These are phyloP conservation scores for Neofusicoccum sp. DNA, from an alignment of 2,329 filamentous ascomycete species.

Conservation along the genomic window DNA sequence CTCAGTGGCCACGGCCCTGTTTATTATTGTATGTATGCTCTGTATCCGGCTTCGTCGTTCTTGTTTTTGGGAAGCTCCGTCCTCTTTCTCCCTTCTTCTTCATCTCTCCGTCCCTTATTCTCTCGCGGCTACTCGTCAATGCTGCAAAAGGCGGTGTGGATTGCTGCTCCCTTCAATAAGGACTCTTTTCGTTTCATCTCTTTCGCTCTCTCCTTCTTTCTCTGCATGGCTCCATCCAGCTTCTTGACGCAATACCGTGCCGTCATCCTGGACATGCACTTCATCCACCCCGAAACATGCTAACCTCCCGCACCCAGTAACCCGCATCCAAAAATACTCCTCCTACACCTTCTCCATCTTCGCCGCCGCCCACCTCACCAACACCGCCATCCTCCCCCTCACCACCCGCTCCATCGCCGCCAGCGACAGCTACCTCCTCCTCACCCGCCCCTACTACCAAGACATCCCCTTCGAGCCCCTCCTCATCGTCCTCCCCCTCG, in stretches of 20 bases:
- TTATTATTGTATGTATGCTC: slow-evolving; percentile 67
- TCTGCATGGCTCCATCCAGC: no score
- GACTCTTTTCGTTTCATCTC: no score
- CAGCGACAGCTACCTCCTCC: slow-evolving; percentile 83
- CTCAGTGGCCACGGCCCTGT: slow-evolving; percentile 72
- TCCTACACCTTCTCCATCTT: slow-evolving; percentile 62
- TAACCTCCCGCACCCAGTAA: slow-evolving; percentile 53
- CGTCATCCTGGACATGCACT: no score
- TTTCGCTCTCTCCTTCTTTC: no score
- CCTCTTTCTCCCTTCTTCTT: neutral
- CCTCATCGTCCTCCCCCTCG: slow-evolving; percentile 73
- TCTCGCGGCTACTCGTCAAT: no score
- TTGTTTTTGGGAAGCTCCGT: neutral
- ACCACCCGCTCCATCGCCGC: slow-evolving; percentile 56
- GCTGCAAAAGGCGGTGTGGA: no score
- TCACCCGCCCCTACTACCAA: slow-evolving; percentile 91
- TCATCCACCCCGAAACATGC: no score
- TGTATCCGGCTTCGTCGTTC: neutral
- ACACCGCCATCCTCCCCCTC: slow-evolving; percentile 49
- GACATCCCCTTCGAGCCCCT: slow-evolving; percentile 74
- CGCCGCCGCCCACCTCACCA: slow-evolving; percentile 44
- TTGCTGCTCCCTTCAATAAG: no score
- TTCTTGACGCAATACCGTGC: no score
- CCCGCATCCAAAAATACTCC: slow-evolving; percentile 82
- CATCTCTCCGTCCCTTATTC: neutral